phyloP scores from a whole-genome alignment of 148 eudicot genomes.

The Chenopodium quinoa region DNA sequence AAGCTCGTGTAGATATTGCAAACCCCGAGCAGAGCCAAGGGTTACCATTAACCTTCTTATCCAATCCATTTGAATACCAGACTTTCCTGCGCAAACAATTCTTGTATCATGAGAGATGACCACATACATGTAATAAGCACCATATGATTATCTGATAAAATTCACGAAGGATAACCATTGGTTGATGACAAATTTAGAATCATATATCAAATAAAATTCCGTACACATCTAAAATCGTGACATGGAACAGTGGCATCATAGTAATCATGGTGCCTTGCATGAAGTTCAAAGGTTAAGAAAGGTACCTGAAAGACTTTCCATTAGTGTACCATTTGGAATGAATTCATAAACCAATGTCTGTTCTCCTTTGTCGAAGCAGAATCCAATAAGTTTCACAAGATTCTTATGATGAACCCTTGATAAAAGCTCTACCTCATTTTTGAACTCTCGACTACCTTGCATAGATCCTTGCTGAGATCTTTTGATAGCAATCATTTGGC shows the following conservation, averaged over 20 bases:
- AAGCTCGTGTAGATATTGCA: constrained; percentile 63
- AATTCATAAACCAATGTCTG: constrained; percentile 82
- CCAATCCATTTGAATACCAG: constrained; percentile 57
- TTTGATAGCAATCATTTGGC: constrained; percentile 68
- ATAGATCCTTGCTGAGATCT: constrained; percentile 72
- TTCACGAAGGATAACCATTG: neutral
- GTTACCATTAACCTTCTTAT: constrained; percentile 50
- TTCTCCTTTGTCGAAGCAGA: constrained; percentile 77
- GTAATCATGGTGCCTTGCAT: neutral
- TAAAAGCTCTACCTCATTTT: constrained; percentile 84
- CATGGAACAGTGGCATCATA: neutral
- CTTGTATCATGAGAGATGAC: neutral
- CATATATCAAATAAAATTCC: neutral
- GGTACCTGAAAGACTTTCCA: constrained; percentile 65
- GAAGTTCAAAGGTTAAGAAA: constrained; percentile 3
- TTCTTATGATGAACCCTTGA: constrained; percentile 95
- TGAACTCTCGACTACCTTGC: constrained; percentile 81
- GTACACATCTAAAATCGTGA: neutral
- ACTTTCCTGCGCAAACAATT: constrained; percentile 38
- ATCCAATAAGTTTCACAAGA: constrained; percentile 76
- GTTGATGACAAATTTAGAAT: too few species aligned
- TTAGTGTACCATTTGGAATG: constrained; percentile 74
- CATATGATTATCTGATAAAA: neutral
- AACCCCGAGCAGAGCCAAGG: constrained; percentile 62
- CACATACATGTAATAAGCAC: neutral